Evolutionary conservation across 1,284 basidiomycete genomes (phyloP), one percentile per base, ranked within the genome.

Genomic region (Neotropicomus parvogracilis): DNA sequence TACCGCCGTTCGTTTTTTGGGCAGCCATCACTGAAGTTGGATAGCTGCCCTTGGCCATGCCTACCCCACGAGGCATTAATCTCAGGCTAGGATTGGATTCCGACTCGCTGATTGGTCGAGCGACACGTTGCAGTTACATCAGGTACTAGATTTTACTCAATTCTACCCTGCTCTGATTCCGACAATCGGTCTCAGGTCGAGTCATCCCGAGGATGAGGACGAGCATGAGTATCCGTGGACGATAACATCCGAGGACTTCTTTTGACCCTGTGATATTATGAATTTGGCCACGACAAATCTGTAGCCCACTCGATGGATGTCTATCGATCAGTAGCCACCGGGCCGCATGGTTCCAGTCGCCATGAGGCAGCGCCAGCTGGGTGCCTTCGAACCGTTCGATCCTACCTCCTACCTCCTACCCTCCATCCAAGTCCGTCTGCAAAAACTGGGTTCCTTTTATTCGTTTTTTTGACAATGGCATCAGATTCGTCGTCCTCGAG

Each of bases 301-400:
- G 35, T 40, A 34, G 27, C 21, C 39, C 38, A 47, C 28, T 36
- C 29, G 29, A 45, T 29, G 39, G 19, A 40, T 36, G 17, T 40
- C 32, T 20, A 56, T 44, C 42, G 38, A 59, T 65, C 53, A 33
- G 28, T 38, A 24, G 47, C 41, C 27, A 56, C 29, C 19, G 46
- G 19, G 33, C 59, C 52, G 55, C 59, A 60, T 59, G 50, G 56
- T 46, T 29, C n/a, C n/a, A n/a, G n/a, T n/a, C 2, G 43, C 60
- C 63, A 62, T 51, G 59, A 62, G 62, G 59, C 57, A 34, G 28
- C 29, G 38, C 36, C 29, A n/a, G 31, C 36, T 46, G 47, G 36
- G 45, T 42, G 29, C 41, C 26, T 24, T 39, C 17, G 32, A 19
- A 34, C 59, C 45, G 28, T 47, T 38, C 34, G 37, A 37, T 44